These are phyloP conservation scores for Tylopilus cervinicoccineus DNA, from an alignment of 768 basidiomycete species.

Conservation along the genomic window DNA sequence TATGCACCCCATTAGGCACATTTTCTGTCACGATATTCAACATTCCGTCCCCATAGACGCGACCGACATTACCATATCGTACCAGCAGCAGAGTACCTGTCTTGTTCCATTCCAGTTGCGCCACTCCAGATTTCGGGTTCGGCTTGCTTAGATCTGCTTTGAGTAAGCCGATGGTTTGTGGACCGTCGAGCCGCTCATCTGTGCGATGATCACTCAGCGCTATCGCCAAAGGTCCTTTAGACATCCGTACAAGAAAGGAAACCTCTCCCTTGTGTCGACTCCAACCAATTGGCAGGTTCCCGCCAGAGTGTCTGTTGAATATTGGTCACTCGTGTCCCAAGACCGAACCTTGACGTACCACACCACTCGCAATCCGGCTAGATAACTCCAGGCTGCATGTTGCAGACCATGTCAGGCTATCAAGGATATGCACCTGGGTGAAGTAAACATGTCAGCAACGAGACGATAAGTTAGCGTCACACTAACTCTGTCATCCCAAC, in stretches of 20 bases:
- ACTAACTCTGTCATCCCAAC: constrained; percentile 84
- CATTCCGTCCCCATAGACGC: not conserved
- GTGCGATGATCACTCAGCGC: not conserved
- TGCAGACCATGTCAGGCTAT: constrained; percentile 70
- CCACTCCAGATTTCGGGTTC: constrained; percentile 61
- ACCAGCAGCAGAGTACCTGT: constrained; percentile 70
- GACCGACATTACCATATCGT: constrained; percentile 55
- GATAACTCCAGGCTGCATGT: constrained; percentile 60
- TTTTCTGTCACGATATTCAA: constrained; percentile 42
- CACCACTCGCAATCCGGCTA: constrained; percentile 49
- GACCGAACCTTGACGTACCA: constrained; percentile 42
- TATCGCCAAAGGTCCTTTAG: not conserved
- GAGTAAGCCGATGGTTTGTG: constrained; percentile 46
- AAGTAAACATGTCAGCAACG: constrained; percentile 3
- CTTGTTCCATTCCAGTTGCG: constrained; percentile 79
- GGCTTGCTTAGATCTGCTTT: constrained; percentile 59
- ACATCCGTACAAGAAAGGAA: constrained; percentile 73
- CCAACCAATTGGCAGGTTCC: constrained; percentile 83
- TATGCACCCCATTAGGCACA: constrained; percentile 57
- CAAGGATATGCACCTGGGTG: constrained; percentile 67
- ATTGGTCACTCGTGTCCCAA: not conserved
- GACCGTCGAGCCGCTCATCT: constrained; percentile 67
- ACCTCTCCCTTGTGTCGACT: constrained; percentile 77
- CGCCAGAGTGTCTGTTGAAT: constrained; percentile 71
- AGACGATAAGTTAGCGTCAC: not conserved